phyloP scores from a whole-genome alignment of 2,329 filamentous ascomycete species.

The Colletotrichum sp. region DNA sequence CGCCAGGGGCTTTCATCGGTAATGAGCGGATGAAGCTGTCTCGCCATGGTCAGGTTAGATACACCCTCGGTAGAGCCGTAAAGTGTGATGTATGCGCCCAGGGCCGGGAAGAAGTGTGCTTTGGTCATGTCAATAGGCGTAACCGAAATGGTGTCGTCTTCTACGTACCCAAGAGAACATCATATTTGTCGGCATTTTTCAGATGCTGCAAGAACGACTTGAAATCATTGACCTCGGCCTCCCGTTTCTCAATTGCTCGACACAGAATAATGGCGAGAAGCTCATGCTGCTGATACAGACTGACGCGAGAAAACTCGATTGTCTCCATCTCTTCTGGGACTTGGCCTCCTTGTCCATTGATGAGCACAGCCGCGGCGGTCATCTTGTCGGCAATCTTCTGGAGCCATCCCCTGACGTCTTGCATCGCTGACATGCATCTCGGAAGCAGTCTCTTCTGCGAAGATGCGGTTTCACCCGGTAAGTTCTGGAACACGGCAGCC shows the following conservation, averaged over 20 bases:
- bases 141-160: constrained; percentile 13
- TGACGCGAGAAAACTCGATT: constrained; percentile 79
- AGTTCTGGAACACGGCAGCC: constrained; percentile 59
- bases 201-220: constrained; percentile 71
- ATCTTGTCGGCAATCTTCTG: constrained; percentile 77
- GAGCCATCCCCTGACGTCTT: constrained; percentile 77
- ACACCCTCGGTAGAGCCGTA: constrained; percentile 81
- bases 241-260: constrained; percentile 77
- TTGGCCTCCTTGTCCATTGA: constrained; percentile 59
- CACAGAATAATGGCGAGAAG: constrained; percentile 81
- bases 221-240: constrained; percentile 76
- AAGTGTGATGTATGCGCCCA: constrained; percentile 77
- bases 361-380: constrained; percentile 77
- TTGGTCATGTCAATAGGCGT: constrained; percentile 26
- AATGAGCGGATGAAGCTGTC: constrained; percentile 72
- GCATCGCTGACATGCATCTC: constrained; percentile 79
- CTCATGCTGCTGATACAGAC: constrained; percentile 89
- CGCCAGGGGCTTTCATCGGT: constrained; percentile 74
- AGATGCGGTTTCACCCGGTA: constrained; percentile 15
- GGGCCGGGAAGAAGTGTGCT: constrained; percentile 83
- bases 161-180: constrained; percentile 60
- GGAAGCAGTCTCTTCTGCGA: constrained; percentile 60
- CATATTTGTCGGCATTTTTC: constrained; percentile 77
- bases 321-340: constrained; percentile 74
- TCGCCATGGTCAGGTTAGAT: constrained; percentile 70